phyloP scores from a whole-genome alignment of 179 eudicot genomes.

The Spergularia azorica region DNA sequence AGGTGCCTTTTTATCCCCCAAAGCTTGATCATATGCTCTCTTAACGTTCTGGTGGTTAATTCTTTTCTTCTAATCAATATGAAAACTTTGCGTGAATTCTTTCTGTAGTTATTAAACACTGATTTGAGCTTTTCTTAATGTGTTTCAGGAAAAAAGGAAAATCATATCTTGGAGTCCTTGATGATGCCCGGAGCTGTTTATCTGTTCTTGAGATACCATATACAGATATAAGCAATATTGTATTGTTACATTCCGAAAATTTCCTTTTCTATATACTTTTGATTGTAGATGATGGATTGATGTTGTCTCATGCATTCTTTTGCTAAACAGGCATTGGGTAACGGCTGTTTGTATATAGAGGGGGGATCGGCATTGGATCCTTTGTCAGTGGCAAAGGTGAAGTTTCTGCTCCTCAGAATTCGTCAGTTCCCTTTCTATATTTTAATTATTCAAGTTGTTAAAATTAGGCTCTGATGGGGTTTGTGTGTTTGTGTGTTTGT shows the following conservation, averaged over 20 bases:
- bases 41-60: background rate
- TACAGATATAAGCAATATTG: slow-evolving; percentile 84
- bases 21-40: background rate
- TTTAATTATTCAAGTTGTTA: background rate
- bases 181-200: slow-evolving; percentile 55
- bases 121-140: slow-evolving; percentile 5
- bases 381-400: slow-evolving; percentile 87
- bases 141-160: slow-evolving; percentile 81
- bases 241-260: slow-evolving; percentile 26
- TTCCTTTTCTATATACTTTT: background rate
- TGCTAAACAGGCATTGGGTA: slow-evolving; percentile 51
- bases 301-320: slow-evolving; percentile 24
- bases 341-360: slow-evolving; percentile 65
- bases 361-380: slow-evolving; percentile 86
- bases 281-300: slow-evolving; percentile 12
- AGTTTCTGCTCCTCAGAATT: slow-evolving; percentile 8
- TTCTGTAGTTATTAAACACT: slow-evolving; percentile 1
- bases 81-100: background rate
- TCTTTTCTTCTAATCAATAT: background rate
- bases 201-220: slow-evolving; percentile 74
- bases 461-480: background rate
- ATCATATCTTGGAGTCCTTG: slow-evolving; percentile 78
- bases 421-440: slow-evolving; percentile 3
- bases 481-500: background rate
- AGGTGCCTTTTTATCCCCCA: background rate